Evolutionary conservation across 1,284 basidiomycete species (phyloP), one percentile per base, ranked within the genome.

Genomic region (Heterobasidion occidentale): DNA sequence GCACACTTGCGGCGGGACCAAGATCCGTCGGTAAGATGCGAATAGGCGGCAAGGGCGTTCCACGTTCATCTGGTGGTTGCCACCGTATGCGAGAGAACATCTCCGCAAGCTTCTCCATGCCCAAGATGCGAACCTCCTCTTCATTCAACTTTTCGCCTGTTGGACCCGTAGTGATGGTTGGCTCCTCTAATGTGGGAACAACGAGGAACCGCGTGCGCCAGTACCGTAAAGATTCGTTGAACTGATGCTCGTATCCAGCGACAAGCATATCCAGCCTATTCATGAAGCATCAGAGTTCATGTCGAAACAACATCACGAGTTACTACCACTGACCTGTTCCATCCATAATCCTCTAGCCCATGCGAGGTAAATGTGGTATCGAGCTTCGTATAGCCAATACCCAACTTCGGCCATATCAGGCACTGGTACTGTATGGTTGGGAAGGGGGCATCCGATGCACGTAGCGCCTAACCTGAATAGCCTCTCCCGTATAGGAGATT

Each of bases 171-270:
- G 71, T 80, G 11, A 76, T 70, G 48, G 84, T 90, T 38, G 60
- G 60, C 20, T 80, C 78, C 56, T 86, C 87, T 9, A 83, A 78
- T 0, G 90, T 87, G 0, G 96, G 96, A 50, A 98, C 91, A 17
- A 99, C 83, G 27, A 98, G 81, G 67, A 98, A 97, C n/a, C 95
- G 81, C 0, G 94, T 97, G 7, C 95, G 82, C 92, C 95, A 98
- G 67, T 96, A 97, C 48, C 90, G 82, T 49, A 94, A 74, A 4
- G 88, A 88, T 56, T 92, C 85, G 63, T 86, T 87, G 66, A 93
- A 86, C 49, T 86, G 77, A 53, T 85, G 84, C 66, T 92, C 90
- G 61, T 94, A 92, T 1, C 92, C 92, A 4, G 90, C 90, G 9
- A 94, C 88, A 6, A 94, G 72, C 85, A 91, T 89, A 62, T 88